Conservation (phyloP, 1,284 basidiomycete genomes). For the Cerioporus squamosus region DNA sequence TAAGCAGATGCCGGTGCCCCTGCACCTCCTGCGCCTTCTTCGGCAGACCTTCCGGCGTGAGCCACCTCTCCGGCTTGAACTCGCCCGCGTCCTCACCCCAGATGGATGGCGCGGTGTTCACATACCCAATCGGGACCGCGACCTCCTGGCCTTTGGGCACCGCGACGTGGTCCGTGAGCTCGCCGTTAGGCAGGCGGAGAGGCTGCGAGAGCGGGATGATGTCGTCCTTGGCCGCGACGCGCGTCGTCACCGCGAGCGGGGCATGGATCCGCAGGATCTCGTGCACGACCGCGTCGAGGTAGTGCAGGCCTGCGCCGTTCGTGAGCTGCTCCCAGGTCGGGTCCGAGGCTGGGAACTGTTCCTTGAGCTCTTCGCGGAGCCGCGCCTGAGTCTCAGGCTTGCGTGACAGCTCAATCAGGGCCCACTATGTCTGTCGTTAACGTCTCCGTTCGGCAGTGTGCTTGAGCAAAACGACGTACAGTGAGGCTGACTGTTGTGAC, state of each 20-base stretch:
- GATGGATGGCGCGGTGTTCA: slow-evolving; percentile 52
- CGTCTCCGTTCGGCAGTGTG: neutral
- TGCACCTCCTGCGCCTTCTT: slow-evolving; percentile 40
- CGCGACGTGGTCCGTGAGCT: slow-evolving; percentile 41
- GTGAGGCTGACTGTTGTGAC: slow-evolving; percentile 25
- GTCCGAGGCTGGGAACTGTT: slow-evolving; percentile 27
- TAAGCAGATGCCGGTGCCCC: slow-evolving; percentile 44
- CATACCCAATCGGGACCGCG: slow-evolving; percentile 41
- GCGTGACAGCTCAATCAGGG: slow-evolving; percentile 39
- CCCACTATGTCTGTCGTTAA: slow-evolving; percentile 23
- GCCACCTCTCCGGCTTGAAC: slow-evolving; percentile 33
- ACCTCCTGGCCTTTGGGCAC: slow-evolving; percentile 51
- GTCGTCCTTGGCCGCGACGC: slow-evolving; percentile 49
- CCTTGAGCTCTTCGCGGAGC: slow-evolving; percentile 45
- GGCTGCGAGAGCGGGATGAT: slow-evolving; percentile 54
- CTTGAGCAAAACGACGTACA: slow-evolving; percentile 12
- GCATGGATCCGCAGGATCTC: slow-evolving; percentile 31
- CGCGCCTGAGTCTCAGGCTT: slow-evolving; percentile 40
- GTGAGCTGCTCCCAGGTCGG: slow-evolving; percentile 41
- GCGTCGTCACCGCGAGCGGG: slow-evolving; percentile 23
- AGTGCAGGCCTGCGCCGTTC: slow-evolving; percentile 32
- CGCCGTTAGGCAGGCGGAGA: slow-evolving; percentile 42
- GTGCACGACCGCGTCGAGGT: slow-evolving; percentile 40
- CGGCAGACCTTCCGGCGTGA: slow-evolving; percentile 25
- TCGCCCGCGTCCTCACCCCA: slow-evolving; percentile 44